Evolutionary conservation across 2,329 filamentous ascomycete species (phyloP), one percentile per base, ranked within the genome.

Genomic region (Xylaria sp.): DNA sequence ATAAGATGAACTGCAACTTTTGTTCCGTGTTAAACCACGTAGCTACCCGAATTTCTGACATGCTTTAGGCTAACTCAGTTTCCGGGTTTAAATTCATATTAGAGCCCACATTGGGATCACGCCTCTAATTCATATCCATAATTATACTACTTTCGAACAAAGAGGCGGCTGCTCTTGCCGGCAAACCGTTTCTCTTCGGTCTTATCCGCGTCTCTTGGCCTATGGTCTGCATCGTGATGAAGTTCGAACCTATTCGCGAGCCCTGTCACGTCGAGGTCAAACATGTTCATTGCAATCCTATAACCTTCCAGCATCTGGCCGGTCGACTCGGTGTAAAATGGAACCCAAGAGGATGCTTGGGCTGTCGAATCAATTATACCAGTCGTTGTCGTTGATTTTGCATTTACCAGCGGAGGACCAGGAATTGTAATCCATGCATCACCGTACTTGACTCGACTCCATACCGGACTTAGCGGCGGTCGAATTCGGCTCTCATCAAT

Each of bases 251-350:
- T 25, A 41, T 59, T 66, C 9, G 63, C 39, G 20, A 69, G 59
- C 13, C 23, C 46, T 4, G 20, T 34, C 23, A 58, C 58, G 13
- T 66, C 63, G 15, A 69, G 45, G 15, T 59, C 55, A 25, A n/a
- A 63, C 30, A 69, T 5, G 10, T 62, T 56, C 53, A 66, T 60
- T 12, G 41, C 48, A 7, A 69, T 43, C n/a, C 15, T 39, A n/a
- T 69, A 69, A 8, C 57, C 20, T 5, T 60, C 50, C n/a, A 69
- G 23, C 67, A 69, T 69, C 18, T 18, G 30, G 1, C 63, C 55
- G 0, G 59, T 57, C 3, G 67, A 69, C 32, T 59, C 46, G 25
- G 67, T 69, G 18, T 69, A 69, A 30, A 66, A 66, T 13, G 63
- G 48, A 60, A 25, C 34, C 34, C 62, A 46, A 4, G 9, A 4